Evolutionary conservation across 2,329 filamentous ascomycete genomes (phyloP).

Genomic region (Calcarisporium arbuscula): DNA sequence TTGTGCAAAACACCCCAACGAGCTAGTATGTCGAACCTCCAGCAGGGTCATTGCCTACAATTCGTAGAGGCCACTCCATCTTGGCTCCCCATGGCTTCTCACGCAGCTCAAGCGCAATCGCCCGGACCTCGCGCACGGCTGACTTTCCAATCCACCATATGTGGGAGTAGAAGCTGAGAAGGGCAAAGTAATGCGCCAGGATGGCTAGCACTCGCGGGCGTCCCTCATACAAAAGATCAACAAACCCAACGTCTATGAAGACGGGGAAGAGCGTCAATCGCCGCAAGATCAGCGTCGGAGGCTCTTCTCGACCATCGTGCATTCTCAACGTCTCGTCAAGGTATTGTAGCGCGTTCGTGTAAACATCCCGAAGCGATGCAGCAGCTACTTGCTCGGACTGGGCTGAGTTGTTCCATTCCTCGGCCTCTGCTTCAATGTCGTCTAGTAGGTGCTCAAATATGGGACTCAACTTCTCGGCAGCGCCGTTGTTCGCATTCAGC

Average conservation of each 20-base stretch:
- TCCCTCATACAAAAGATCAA: constrained; percentile 4
- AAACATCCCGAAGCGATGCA: constrained; percentile 12
- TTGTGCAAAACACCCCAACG: neutral
- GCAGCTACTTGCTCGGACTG: no score
- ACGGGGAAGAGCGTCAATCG: constrained; percentile 10
- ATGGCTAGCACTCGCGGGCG: constrained; percentile 9
- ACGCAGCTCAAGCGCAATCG: constrained; percentile 4
- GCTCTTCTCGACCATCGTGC: constrained; percentile 4
- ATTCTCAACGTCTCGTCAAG: constrained; percentile 1
- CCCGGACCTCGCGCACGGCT: constrained; percentile 6
- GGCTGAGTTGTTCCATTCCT: constrained; percentile 14
- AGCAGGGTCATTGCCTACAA: constrained; percentile 1
- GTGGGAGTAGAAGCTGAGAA: constrained; percentile 4
- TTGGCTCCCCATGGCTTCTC: constrained; percentile 6
- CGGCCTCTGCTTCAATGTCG: constrained; percentile 5
- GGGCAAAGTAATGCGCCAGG: constrained; percentile 12
- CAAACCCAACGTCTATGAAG: constrained; percentile 9
- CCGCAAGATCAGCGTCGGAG: no score
- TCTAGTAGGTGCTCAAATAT: constrained; percentile 9
- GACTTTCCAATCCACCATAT: constrained; percentile 10
- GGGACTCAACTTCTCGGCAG: constrained; percentile 5
- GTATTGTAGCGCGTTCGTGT: constrained; percentile 13
- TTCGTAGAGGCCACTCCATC: constrained; percentile 6
- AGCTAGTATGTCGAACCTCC: neutral
- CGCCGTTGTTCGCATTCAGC: constrained; percentile 6